Evolutionary conservation across 768 basidiomycete species (phyloP).

Genomic region (Hericium coralloides): DNA sequence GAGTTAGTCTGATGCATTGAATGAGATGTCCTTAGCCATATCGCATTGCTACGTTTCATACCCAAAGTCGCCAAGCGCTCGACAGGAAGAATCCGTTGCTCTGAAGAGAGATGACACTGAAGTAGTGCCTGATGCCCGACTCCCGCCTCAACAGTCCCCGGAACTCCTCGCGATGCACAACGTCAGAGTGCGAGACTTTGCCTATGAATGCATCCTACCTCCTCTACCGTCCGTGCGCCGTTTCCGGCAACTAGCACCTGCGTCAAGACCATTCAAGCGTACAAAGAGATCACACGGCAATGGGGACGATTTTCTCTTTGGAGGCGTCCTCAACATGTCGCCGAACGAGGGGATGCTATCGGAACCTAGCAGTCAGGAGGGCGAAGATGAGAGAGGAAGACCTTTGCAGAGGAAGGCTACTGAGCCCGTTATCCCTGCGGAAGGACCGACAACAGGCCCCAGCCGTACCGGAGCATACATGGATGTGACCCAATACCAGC

Average conservation of each 20-base stretch:
- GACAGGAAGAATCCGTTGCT: neutral
- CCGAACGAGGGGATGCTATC: neutral
- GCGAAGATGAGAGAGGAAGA: constrained; percentile 1
- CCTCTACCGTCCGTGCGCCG: constrained; percentile 45
- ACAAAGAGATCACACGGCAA: constrained; percentile 21
- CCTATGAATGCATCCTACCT: constrained; percentile 57
- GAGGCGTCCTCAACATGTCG: neutral
- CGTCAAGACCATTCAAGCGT: constrained; percentile 30
- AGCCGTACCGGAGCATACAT: constrained; percentile 6
- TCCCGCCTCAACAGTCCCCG: constrained; percentile 5
- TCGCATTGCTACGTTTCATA: neutral
- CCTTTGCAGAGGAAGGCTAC: constrained; percentile 10
- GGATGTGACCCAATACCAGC: constrained; percentile 6
- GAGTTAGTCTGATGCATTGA: neutral
- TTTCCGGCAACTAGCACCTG: constrained; percentile 40
- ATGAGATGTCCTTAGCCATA: neutral
- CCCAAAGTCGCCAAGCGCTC: neutral
- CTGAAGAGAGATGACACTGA: too few relatives aligned
- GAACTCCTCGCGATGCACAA: constrained; percentile 23
- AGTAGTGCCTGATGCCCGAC: too few relatives aligned
- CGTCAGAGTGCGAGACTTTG: constrained; percentile 51
- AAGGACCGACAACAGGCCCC: neutral
- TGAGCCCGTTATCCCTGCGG: constrained; percentile 7
- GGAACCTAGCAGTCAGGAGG: neutral
- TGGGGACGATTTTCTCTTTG: constrained; percentile 16